A percentile compares a stretch with the other conserved stretches of the same genome.
Evolutionary conservation across 2,329 filamentous ascomycete genomes (phyloP).

Genomic region (Myriosclerotinia duriaeana): DNA sequence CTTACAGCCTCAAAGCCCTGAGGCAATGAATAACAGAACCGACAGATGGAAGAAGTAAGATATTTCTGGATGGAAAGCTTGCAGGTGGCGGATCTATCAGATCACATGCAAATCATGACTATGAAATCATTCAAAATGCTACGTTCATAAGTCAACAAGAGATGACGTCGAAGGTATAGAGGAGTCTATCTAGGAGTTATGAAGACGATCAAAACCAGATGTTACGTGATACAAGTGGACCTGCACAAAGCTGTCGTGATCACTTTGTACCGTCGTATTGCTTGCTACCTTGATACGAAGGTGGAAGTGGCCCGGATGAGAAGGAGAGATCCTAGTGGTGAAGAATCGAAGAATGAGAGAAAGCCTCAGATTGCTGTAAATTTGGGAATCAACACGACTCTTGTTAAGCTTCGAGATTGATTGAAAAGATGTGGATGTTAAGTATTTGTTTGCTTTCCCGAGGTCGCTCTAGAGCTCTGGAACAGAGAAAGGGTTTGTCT

Average conservation of each 20-base stretch:
- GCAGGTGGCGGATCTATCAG: conserved; percentile 27
- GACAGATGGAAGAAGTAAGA: conserved; percentile 20
- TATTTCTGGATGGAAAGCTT: neutral
- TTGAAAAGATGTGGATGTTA: neutral
- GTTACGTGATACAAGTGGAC: conserved; percentile 19
- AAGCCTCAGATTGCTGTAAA: neutral
- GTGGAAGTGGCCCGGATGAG: neutral
- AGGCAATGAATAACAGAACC: conserved; percentile 29
- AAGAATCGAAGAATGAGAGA: neutral
- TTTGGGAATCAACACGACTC: neutral
- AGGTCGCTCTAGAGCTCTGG: conserved; percentile 1
- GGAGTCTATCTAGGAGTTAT: conserved; percentile 6
- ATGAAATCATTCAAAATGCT: conserved; percentile 20
- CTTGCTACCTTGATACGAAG: neutral
- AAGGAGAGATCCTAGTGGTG: neutral
- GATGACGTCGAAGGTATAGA: conserved; percentile 7
- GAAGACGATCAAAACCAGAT: neutral
- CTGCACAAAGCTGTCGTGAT: conserved; percentile 15
- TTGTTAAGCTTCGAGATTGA: neutral
- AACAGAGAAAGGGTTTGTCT: conserved; percentile 10
- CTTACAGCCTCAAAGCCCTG: conserved; percentile 35
- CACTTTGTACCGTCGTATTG: neutral
- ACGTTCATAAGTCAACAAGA: conserved; percentile 8
- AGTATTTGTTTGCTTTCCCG: conserved; percentile 2
- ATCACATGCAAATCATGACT: conserved; percentile 31